Conservation (phyloP, 1,284 basidiomycete genomes). For the Moesziomyces parantarcticus region DNA sequence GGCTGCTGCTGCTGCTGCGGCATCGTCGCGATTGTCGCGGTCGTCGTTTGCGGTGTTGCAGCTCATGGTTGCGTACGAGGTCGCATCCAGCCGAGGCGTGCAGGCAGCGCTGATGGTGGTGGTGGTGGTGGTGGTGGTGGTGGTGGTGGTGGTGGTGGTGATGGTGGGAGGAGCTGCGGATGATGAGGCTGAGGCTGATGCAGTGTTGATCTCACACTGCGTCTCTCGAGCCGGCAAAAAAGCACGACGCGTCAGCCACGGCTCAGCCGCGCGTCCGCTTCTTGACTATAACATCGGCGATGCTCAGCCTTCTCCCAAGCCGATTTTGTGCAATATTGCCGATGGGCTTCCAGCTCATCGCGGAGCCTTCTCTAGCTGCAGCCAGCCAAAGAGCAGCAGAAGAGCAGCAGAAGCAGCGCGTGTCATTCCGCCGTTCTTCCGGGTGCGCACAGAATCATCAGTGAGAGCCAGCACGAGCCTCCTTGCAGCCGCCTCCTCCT, state of each 20-base stretch:
- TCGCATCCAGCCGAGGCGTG: background rate
- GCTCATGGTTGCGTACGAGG: constrained; percentile 26
- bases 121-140: constrained; percentile 5
- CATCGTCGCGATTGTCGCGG: constrained; percentile 33
- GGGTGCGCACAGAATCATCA: too few species aligned
- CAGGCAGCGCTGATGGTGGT: background rate
- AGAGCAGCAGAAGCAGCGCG: too few species aligned
- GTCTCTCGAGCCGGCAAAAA: background rate
- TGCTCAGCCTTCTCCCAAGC: background rate
- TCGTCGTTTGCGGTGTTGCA: constrained; percentile 37
- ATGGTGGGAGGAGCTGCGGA: too few species aligned
- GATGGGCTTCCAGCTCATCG: too few species aligned
- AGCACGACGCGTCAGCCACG: constrained; percentile 16
- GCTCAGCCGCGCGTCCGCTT: constrained; percentile 8
- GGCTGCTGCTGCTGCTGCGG: background rate
- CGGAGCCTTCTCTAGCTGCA: too few species aligned
- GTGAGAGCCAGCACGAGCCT: too few species aligned
- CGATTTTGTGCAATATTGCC: background rate
- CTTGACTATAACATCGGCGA: background rate
- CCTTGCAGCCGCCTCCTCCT: too few species aligned
- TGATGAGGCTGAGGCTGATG: background rate
- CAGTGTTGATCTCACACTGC: constrained; percentile 21
- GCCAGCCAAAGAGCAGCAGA: too few species aligned
- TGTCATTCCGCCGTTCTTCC: too few species aligned
- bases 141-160: constrained; percentile 4